Evolutionary conservation across 176 grass and related monocot species (phyloP), one percentile per base, ranked within the genome.

Genomic region (Aechmea fasciata): DNA sequence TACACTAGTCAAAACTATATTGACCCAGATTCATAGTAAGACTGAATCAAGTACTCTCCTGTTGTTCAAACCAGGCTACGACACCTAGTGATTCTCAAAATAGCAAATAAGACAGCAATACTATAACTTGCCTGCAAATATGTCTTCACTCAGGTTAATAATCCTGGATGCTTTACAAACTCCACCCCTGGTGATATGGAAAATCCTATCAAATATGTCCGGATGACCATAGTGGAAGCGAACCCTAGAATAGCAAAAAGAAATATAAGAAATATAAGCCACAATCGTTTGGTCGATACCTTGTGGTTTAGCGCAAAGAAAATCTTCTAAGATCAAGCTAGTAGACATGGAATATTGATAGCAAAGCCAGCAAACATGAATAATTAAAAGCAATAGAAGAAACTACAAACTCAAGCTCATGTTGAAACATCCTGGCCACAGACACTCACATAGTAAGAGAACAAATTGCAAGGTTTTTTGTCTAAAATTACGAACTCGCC

Each of bases 151-250:
- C 63, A 96, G 82, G 80, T 96, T 85, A 82, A 96, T 88, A 64
- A 82, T 96, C 77, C 77, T 88, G 75, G 92, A 96, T 80, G 92
- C 92, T 87, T 96, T 96, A 80, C 92, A 88, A 67, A 96, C 77
- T 67, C 92, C 92, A 73, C 92, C 92, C 82, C 88, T 88, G 71
- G 88, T 86, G 65, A 96, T 72, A 87, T 96, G 92, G 66, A 96
- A 96, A 86, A 96, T 61, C 69, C 92, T 88, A 75, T 96, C 92
- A 66, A 96, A 96, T 77, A 96, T 80, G 82, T 96, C 92, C 48
- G 88, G 92, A 88, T 96, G 88, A 8, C 92, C 92, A 80, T 96
- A 96, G 85, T 96, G 92, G 80, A 96, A 96, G 10, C 92, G 92
- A 57, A 96, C 88, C 83, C 92, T 59, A 49, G 25, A 26, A 26